Conservation (phyloP, 768 basidiomycete genomes). For the Psilocybe cyanescens region DNA sequence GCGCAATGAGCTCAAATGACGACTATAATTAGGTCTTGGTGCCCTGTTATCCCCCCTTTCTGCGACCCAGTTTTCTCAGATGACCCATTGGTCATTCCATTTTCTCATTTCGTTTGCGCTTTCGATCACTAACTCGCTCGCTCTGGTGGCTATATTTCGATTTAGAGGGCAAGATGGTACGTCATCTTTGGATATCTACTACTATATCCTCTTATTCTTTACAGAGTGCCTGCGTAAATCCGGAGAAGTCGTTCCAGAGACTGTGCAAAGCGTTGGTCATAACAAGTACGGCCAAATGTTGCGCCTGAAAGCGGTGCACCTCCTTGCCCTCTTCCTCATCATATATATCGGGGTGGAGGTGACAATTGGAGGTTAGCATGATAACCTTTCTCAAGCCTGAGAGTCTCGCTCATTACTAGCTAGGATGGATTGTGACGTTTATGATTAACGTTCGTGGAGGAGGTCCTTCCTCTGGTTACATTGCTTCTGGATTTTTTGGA, state of each 20-base stretch:
- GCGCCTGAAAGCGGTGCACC: conserved; percentile 52
- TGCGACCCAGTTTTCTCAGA: conserved; percentile 77
- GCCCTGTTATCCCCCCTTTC: conserved; percentile 74
- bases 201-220: not conserved
- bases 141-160: conserved; percentile 62
- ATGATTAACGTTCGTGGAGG: conserved; percentile 38
- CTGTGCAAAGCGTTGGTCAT: conserved; percentile 7
- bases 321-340: conserved; percentile 62
- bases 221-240: conserved; percentile 56
- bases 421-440: conserved; percentile 74
- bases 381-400: conserved; percentile 11
- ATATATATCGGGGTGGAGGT: conserved; percentile 73
- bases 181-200: not conserved
- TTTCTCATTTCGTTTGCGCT: conserved; percentile 72
- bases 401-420: not conserved
- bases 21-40: conserved; percentile 51
- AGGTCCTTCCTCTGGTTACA: conserved; percentile 46
- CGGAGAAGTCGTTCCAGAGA: conserved; percentile 47
- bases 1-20: no score
- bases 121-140: conserved; percentile 56
- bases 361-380: conserved; percentile 44
- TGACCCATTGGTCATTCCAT: conserved; percentile 73
- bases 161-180: conserved; percentile 73
- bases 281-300: conserved; percentile 51
- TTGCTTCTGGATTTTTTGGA: conserved; percentile 53